Evolutionary conservation across 1,284 basidiomycete species (phyloP), one percentile per base, ranked within the genome.

Genomic region (Ceratobasidium sp.): DNA sequence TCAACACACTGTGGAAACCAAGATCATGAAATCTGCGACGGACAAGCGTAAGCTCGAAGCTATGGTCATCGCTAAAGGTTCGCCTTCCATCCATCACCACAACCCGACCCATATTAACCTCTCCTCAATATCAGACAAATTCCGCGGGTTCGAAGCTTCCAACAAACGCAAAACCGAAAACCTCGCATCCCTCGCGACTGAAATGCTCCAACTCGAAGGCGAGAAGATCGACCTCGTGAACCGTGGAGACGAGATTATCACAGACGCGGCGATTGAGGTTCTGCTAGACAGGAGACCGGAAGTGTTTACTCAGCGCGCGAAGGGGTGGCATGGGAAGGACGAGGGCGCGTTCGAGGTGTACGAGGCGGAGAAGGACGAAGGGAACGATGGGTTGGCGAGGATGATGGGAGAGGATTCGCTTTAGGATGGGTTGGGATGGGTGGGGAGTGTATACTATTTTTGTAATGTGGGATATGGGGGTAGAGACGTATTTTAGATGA

Each of bases 1-100:
- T 44, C 91, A 90, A 1, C 93, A 96, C 82, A 98, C 96, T 0
- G 88, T 98, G 77, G 97, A 99, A 85, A 93, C 93, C 56, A 93
- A 91, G 81, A 96, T 98, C 79, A 91, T 98, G 86, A 89, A 96
- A 80, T 90, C 92, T 41, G 97, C 97, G 0, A 89, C 89, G 9
- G 93, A 95, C 84, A 99, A 89, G 84, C 89, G 94, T 29, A 92
- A 95, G 81, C 88, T 99, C 1, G 97, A 98, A 84, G 94, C 95
- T 1, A 86, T 98, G 31, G 96, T 99, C 79, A 98, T 98, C 79
- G 94, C 95, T 27, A 94, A 97, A 84, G 95, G 93, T 89, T 79
- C 75, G 80, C 82, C 29, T 8, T 22, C 36, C n/a, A 6, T 17
- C 17, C 62, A 14, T 17, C 5, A 24, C 45, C 44, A n/a, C n/a